Evolutionary conservation across 192 early-diverging fungal genomes (phyloP).

Genomic region (Entomortierella parvispora): DNA sequence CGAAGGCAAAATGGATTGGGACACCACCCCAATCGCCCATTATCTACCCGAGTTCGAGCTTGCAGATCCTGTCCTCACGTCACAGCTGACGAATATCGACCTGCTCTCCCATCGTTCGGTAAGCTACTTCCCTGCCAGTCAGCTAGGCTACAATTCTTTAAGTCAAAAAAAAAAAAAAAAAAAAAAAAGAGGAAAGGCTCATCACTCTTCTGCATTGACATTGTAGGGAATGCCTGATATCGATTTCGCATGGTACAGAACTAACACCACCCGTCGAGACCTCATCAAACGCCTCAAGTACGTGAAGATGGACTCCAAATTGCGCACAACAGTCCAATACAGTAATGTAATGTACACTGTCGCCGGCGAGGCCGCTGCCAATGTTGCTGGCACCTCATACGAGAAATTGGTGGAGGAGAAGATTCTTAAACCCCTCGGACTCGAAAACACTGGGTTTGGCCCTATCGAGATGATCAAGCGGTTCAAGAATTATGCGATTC

Average conservation of each 20-base stretch:
- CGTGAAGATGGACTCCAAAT: neutral
- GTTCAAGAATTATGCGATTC: conserved; percentile 10
- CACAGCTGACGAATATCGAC: neutral
- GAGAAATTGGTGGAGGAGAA: conserved; percentile 1
- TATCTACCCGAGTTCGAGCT: conserved; percentile 19
- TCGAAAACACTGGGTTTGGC: neutral
- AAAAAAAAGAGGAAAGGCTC: too few species aligned
- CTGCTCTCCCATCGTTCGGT: conserved; percentile 1
- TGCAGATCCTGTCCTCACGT: neutral
- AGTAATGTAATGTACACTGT: conserved; percentile 1
- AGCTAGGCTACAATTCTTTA: neutral
- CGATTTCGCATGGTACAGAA: neutral
- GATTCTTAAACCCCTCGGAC: neutral
- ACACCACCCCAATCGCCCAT: conserved; percentile 9
- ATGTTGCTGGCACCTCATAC: conserved; percentile 3
- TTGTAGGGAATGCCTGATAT: too few species aligned
- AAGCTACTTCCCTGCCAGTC: neutral
- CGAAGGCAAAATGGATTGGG: conserved; percentile 37
- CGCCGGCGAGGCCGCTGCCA: conserved; percentile 8
- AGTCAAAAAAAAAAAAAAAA: too few species aligned
- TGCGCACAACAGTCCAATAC: neutral
- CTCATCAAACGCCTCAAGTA: conserved; percentile 3
- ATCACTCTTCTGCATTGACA: too few species aligned
- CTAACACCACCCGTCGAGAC: neutral
- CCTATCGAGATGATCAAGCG: neutral